Conservation (phyloP, 768 basidiomycete species). For the Neoboletus magnificus region DNA sequence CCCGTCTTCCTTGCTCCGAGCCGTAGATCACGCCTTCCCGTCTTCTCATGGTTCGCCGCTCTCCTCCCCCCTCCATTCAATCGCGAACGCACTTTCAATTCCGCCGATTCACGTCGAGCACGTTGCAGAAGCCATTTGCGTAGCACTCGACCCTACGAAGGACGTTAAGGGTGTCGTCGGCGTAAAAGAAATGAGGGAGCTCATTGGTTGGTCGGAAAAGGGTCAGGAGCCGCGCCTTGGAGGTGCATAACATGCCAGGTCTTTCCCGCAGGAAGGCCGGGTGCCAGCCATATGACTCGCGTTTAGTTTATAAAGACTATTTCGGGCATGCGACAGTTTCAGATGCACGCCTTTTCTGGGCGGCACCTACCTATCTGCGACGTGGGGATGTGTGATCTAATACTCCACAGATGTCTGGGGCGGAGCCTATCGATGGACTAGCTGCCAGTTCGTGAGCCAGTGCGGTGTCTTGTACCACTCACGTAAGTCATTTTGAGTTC, state of each 20-base stretch:
- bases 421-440: conserved; percentile 5
- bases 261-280: conserved; percentile 5
- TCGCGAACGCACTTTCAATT: conserved; percentile 77
- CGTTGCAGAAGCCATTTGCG: conserved; percentile 80
- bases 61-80: conserved; percentile 53
- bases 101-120: conserved; percentile 96
- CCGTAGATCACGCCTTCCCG: conserved; percentile 41
- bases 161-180: conserved; percentile 63
- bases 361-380: conserved; percentile 21
- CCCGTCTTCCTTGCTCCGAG: conserved; percentile 60
- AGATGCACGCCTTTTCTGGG: conserved; percentile 1
- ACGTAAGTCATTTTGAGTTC: conserved; percentile 7
- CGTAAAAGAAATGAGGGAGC: conserved; percentile 67
- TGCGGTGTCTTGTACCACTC: neutral
- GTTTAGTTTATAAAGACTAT: conserved; percentile 11
- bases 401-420: conserved; percentile 8
- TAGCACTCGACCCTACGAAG: conserved; percentile 49
- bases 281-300: conserved; percentile 2
- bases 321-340: conserved; percentile 19
- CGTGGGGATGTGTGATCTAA: conserved; percentile 14
- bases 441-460: conserved; percentile 10
- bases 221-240: conserved; percentile 21
- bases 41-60: conserved; percentile 31
- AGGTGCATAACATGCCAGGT: conserved; percentile 12
- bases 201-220: conserved; percentile 63